Conservation (phyloP, 2,329 filamentous ascomycete genomes). For the Cadophora malorum region DNA sequence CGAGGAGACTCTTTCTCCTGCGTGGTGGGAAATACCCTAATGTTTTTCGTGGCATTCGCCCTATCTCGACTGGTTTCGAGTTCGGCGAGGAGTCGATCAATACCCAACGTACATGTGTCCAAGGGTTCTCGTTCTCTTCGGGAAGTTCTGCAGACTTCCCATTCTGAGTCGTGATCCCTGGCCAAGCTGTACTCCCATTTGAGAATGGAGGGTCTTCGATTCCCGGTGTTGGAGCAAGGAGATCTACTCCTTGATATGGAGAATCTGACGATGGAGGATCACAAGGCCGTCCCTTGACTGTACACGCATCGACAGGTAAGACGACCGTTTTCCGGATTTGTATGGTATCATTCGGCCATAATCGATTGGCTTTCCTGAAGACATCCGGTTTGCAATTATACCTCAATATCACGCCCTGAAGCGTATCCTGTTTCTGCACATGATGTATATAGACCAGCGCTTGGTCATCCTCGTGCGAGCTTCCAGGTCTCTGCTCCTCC, state of each 20-base stretch:
- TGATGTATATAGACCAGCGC: constrained; percentile 90
- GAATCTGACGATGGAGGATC: constrained; percentile 54
- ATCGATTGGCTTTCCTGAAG: constrained; percentile 85
- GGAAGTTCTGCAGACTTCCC: constrained; percentile 39
- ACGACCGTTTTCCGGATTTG: constrained; percentile 82
- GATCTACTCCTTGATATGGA: constrained; percentile 52
- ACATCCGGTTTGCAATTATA: constrained; percentile 86
- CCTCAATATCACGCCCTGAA: constrained; percentile 88
- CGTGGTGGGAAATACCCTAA: constrained; percentile 93
- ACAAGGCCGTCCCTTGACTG: constrained; percentile 76
- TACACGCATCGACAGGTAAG: constrained; percentile 88
- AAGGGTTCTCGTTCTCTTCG: constrained; percentile 67
- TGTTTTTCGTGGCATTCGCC: constrained; percentile 77
- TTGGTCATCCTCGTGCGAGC: constrained; percentile 64
- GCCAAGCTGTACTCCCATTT: constrained; percentile 35
- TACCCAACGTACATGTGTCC: constrained; percentile 91
- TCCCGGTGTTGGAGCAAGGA: constrained; percentile 58
- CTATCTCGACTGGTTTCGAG: constrained; percentile 79
- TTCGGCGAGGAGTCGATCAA: constrained; percentile 72
- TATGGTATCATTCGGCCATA: constrained; percentile 94
- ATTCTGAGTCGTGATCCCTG: constrained; percentile 39
- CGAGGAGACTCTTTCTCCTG: constrained; percentile 72
- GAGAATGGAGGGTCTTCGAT: constrained; percentile 42
- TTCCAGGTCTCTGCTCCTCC: constrained; percentile 36
- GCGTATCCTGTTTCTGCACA: constrained; percentile 81